A percentile compares a stretch with the other conserved stretches of the same genome.
These are phyloP conservation scores for Pisolithus thermaeus DNA, from an alignment of 1,284 basidiomycete genomes.

Conservation along the genomic window DNA sequence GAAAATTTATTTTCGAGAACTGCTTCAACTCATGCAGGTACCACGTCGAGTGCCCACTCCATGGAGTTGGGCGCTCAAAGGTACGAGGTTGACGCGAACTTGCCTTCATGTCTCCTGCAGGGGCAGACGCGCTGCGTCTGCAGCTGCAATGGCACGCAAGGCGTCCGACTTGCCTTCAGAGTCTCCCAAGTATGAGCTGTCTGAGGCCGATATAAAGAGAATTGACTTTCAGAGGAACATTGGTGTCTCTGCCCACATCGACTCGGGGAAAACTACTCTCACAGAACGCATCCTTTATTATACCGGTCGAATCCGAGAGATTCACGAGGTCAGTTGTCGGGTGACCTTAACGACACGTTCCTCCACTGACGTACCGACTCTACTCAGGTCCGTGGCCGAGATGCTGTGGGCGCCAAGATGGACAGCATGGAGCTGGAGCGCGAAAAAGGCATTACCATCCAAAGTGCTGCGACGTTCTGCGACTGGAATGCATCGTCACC, in stretches of 20 bases:
- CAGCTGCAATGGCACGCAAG: conserved; percentile 14
- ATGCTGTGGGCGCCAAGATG: conserved; percentile 99
- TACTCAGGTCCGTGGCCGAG: conserved; percentile 77
- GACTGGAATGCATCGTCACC: conserved; percentile 85
- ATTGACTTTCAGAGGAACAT: conserved; percentile 74
- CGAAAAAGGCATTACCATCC: conserved; percentile 99
- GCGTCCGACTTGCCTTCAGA: conserved; percentile 12
- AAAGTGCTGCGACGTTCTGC: conserved; percentile 97
- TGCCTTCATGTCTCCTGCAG: not conserved
- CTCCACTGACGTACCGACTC: not conserved
- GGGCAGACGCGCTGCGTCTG: conserved; percentile 23
- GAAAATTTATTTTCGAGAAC: too few relatives aligned
- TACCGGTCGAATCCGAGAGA: conserved; percentile 92
- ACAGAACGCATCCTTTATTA: conserved; percentile 98
- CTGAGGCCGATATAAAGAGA: conserved; percentile 51
- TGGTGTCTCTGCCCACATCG: conserved; percentile 88
- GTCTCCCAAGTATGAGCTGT: conserved; percentile 41
- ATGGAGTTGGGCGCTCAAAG: conserved; percentile 19
- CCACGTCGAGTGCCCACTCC: conserved; percentile 22
- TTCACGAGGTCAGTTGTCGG: conserved; percentile 71
- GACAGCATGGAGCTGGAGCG: conserved; percentile 99
- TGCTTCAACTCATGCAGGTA: conserved; percentile 18
- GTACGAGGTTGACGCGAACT: not conserved
- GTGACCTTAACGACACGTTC: not conserved
- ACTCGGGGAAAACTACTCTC: conserved; percentile 97